phyloP scores from a whole-genome alignment of 176 grass and related monocot genomes.

The sorghum (Sorghum bicolor) region DNA sequence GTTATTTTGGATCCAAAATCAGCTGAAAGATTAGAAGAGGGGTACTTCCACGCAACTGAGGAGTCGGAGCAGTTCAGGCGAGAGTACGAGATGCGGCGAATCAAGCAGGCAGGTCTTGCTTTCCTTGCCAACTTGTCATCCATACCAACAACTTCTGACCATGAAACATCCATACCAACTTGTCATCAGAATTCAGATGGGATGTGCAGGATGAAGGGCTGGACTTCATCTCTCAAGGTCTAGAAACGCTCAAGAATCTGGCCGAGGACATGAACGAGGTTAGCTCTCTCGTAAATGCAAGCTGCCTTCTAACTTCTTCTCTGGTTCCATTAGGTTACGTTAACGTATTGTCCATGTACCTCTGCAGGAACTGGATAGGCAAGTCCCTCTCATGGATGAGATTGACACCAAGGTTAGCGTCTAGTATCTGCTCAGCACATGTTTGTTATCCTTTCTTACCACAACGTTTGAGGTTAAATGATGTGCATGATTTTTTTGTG shows the following conservation, averaged over 20 bases:
- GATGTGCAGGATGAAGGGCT: constrained; percentile 64
- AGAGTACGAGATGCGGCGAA: constrained; percentile 81
- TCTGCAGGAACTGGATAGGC: constrained; percentile 81
- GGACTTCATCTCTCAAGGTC: constrained; percentile 80
- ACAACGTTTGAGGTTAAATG: not conserved
- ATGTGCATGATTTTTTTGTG: not conserved
- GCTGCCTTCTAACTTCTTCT: not conserved
- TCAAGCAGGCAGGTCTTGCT: constrained; percentile 60
- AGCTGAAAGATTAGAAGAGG: constrained; percentile 46
- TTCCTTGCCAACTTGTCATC: not conserved
- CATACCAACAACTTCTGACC: too few species aligned
- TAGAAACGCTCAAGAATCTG: constrained; percentile 81
- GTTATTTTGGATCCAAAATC: not conserved
- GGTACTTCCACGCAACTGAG: constrained; percentile 66
- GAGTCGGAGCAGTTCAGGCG: constrained; percentile 68
- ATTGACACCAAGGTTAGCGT: constrained; percentile 74
- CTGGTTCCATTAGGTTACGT: not conserved
- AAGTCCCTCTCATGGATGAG: constrained; percentile 82
- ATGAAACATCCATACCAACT: not conserved
- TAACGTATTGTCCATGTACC: not conserved
- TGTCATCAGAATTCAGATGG: not conserved
- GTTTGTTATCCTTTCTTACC: not conserved
- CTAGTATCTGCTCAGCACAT: not conserved
- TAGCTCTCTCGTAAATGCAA: not conserved
- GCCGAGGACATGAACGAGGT: constrained; percentile 91